Conservation (phyloP, 805 yeast genomes). For the Hanseniaspora opuntiae region DNA sequence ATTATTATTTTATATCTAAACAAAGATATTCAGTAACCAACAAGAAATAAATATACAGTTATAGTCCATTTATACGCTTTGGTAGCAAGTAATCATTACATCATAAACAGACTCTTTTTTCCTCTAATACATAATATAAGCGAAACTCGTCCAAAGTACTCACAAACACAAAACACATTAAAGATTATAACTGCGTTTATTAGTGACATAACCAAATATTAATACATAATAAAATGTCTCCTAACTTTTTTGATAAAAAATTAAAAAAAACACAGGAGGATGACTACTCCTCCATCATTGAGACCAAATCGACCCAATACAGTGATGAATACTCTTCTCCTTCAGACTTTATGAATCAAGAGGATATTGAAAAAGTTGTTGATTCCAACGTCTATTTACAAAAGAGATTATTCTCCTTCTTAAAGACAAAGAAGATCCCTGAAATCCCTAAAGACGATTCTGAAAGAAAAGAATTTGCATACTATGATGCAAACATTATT, state of each 20-base stretch:
- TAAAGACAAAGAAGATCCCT: constrained; percentile 30
- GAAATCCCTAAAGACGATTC: constrained; percentile 34
- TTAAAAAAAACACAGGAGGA: background rate
- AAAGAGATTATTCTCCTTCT: constrained; percentile 37
- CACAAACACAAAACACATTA: background rate
- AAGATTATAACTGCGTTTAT: background rate
- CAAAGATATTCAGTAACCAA: too few species aligned
- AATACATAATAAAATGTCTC: background rate
- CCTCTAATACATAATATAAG: background rate
- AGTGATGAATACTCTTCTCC: constrained; percentile 11
- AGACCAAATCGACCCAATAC: background rate
- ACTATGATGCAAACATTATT: constrained; percentile 31
- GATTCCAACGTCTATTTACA: constrained; percentile 28
- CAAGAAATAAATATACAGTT: too few species aligned
- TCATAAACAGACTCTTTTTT: background rate
- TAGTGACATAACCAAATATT: background rate
- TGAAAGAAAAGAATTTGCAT: constrained; percentile 40
- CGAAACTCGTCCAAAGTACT: background rate
- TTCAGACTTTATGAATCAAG: constrained; percentile 20
- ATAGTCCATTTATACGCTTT: too few species aligned
- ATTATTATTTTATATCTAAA: too few species aligned
- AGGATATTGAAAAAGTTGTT: constrained; percentile 26
- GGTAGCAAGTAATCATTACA: too few species aligned
- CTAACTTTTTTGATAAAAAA: background rate
- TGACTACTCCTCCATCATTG: constrained; percentile 6